Conservation (phyloP, 148 eudicot genomes). For the Rhododendron griersonianum region DNA sequence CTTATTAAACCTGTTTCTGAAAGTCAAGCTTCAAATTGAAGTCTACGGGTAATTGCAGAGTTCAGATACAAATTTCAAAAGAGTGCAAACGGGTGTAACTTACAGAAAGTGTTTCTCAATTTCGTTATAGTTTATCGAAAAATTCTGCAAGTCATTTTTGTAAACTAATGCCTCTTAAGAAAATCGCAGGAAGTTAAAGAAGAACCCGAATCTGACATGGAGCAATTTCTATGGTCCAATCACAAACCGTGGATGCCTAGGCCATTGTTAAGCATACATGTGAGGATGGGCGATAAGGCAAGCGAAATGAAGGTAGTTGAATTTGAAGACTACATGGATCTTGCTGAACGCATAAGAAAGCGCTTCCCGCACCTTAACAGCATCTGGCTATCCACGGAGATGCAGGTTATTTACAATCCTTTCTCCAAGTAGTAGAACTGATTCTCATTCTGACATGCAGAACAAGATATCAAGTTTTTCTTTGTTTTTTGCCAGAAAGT, state of each 20-base stretch:
- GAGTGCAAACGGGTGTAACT: neutral
- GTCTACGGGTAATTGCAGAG: neutral
- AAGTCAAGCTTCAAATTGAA: neutral
- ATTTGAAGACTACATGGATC: conserved; percentile 73
- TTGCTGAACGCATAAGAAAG: conserved; percentile 54
- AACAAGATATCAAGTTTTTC: neutral
- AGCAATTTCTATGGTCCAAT: conserved; percentile 76
- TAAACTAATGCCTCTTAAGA: neutral
- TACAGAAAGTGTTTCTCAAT: neutral
- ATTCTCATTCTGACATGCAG: neutral
- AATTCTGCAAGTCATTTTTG: neutral
- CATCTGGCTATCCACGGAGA: conserved; percentile 93
- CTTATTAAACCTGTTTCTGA: neutral
- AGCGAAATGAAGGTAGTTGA: conserved; percentile 85
- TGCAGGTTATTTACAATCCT: conserved; percentile 45
- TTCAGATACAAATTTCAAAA: neutral
- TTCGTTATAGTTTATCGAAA: neutral
- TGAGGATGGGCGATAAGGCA: conserved; percentile 96
- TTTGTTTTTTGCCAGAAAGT: neutral
- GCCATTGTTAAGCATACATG: conserved; percentile 87
- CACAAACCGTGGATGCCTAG: conserved; percentile 86
- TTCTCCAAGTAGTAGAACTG: neutral
- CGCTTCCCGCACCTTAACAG: conserved; percentile 65
- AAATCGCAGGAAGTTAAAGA: conserved; percentile 30
- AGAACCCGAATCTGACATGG: conserved; percentile 36